Base-by-base conservation (phyloP, 1,284 basidiomycete genomes). In the Albatrellus sp. region DNA sequence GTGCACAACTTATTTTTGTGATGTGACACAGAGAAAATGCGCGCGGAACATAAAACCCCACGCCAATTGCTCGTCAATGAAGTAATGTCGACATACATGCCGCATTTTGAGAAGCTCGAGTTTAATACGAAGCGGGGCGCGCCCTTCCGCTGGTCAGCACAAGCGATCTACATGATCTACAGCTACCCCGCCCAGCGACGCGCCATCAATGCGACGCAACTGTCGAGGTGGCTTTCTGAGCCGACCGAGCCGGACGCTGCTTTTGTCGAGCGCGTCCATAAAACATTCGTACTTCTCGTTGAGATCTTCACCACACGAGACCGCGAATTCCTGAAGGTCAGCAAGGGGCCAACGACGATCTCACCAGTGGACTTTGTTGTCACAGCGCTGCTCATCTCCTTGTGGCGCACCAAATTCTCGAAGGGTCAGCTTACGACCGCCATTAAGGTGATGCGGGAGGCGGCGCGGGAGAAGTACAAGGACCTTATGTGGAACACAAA, bases 301-400 rank as follows among this genome's bases (percentile, higher is more conserved):
- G 55, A 59, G 2, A 60, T 80, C 14, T 64, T 70, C 41, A 37
- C 48, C 0, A 54, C 59, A 1, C 48, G 64, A 33, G 54, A 59
- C 1, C 48, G 64, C 33, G 34, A 49, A 12, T 52, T 48, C 36
- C 57, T 60, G 44, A 48, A 57, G 0, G 48, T 62, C 9, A 65
- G 72, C 46, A 50, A 56, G 46, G 49, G 61, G 47, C 53, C 67
- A 46, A 58, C 60, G 43, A 73, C 72, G 35, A 66, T 82, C 4
- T 66, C 77, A 0, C 81, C 81, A 0, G 63, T 80, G 34, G 81
- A 85, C 55, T 73, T 84, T 48, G 65, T 80, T 30, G 60, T 67
- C 50, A 70, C 73, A 40, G 61, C 62, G 8, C 48, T 80, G 1
- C 58, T 83, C 24, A 68, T 83, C 13, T 65, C 66, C 8, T 59